phyloP scores from a whole-genome alignment of 768 basidiomycete genomes.

The Coprinellus micaceus region DNA sequence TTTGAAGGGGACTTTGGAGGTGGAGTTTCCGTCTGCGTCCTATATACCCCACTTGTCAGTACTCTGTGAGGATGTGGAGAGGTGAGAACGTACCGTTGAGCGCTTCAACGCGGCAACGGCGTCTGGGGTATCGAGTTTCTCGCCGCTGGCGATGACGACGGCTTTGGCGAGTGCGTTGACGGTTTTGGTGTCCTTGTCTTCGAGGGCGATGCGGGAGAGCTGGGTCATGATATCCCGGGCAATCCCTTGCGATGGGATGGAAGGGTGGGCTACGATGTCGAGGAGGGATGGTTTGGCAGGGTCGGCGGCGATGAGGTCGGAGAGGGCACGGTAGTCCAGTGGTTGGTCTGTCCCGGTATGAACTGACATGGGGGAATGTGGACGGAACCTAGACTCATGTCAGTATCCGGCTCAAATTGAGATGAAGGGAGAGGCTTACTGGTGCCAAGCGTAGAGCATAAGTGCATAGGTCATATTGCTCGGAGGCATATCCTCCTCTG shows the following conservation, averaged over 20 bases:
- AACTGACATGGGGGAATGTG: not conserved
- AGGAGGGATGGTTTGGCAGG: conserved; percentile 33
- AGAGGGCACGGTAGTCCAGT: conserved; percentile 15
- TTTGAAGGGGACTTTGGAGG: conserved; percentile 65
- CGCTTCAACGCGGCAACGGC: conserved; percentile 4
- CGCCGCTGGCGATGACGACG: conserved; percentile 3
- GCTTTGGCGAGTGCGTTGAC: conserved; percentile 48
- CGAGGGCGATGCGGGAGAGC: conserved; percentile 59
- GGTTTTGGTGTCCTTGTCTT: conserved; percentile 46
- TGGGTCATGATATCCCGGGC: conserved; percentile 51
- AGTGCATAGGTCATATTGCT: conserved; percentile 61
- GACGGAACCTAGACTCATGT: not conserved
- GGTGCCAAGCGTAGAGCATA: conserved; percentile 57
- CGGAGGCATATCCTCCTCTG: conserved; percentile 44
- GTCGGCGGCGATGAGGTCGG: conserved; percentile 11
- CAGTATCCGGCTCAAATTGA: not conserved
- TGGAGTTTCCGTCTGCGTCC: conserved; percentile 17
- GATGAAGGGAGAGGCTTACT: conserved; percentile 31
- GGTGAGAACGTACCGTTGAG: too few species aligned
- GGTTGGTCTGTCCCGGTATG: not conserved
- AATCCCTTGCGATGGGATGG: conserved; percentile 51
- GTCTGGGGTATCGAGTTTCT: conserved; percentile 9
- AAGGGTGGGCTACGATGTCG: conserved; percentile 54
- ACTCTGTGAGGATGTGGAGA: too few species aligned
- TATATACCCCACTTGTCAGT: too few species aligned